Conservation (phyloP, 176 grass and related monocot species). For the Carex cristatella region DNA sequence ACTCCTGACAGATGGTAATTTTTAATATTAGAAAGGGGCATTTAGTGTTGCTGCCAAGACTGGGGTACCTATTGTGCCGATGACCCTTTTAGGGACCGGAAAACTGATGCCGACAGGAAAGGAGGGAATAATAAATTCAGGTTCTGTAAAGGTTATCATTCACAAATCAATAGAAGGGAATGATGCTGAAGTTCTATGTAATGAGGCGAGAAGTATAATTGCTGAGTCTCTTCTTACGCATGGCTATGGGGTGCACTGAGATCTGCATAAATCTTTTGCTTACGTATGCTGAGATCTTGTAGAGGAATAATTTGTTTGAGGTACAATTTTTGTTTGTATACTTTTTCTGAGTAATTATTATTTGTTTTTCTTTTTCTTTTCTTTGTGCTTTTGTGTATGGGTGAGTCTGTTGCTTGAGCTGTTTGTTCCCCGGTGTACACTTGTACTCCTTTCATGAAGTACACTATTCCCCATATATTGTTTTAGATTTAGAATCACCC, state of each 20-base stretch:
- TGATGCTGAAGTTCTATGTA: slow-evolving; percentile 57
- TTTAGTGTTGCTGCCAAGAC: slow-evolving; percentile 91
- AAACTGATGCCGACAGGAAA: slow-evolving; percentile 86
- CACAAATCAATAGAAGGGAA: slow-evolving; percentile 56
- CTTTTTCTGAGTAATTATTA: neutral
- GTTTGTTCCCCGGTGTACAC: neutral
- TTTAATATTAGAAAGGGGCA: slow-evolving; percentile 58
- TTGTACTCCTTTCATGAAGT: neutral
- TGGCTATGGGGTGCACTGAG: slow-evolving; percentile 63
- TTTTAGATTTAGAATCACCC: neutral
- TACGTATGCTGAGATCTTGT: neutral
- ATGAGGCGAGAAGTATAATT: slow-evolving; percentile 59
- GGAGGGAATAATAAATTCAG: slow-evolving; percentile 68
- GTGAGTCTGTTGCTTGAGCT: neutral
- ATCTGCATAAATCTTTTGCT: slow-evolving; percentile 14
- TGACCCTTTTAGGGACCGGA: slow-evolving; percentile 83
- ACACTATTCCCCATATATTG: neutral
- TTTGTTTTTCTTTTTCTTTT: neutral
- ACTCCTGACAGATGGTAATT: neutral
- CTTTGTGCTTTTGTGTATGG: neutral
- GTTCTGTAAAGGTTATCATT: slow-evolving; percentile 79
- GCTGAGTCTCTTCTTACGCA: slow-evolving; percentile 56
- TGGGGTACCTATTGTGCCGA: slow-evolving; percentile 68
- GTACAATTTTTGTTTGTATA: neutral
- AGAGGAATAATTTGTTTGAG: neutral